These are phyloP conservation scores for Quercus ilex DNA, from an alignment of 306 rosid genomes.

Conservation along the genomic window DNA sequence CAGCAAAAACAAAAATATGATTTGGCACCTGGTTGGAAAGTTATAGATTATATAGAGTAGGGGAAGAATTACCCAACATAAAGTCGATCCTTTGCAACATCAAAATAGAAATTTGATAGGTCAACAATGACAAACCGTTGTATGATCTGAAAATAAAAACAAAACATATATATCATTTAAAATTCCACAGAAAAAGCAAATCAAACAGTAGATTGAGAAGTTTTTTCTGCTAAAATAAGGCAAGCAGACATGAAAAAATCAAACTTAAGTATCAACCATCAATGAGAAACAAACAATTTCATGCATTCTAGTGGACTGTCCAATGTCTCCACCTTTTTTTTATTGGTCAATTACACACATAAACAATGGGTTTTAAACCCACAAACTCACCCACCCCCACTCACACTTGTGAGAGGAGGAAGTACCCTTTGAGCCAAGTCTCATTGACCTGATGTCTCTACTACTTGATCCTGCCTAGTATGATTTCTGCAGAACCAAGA, in stretches of 20 bases:
- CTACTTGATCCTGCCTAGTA: background rate
- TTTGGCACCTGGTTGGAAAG: too few relatives aligned
- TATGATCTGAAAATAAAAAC: conserved; percentile 55
- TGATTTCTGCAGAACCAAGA: background rate
- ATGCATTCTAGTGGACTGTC: background rate
- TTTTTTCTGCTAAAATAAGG: conserved; percentile 11
- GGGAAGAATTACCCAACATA: conserved; percentile 69
- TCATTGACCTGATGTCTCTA: background rate
- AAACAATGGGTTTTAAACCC: too few relatives aligned
- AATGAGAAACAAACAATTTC: background rate
- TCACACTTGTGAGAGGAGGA: too few relatives aligned
- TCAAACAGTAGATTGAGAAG: conserved; percentile 11
- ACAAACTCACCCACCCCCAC: too few relatives aligned
- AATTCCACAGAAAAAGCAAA: conserved; percentile 6
- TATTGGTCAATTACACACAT: too few relatives aligned
- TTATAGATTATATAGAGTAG: background rate
- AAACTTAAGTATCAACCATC: conserved; percentile 12
- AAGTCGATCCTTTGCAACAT: conserved; percentile 97
- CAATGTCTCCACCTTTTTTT: background rate
- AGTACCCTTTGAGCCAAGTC: too few relatives aligned
- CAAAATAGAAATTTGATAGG: conserved; percentile 91
- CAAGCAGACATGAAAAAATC: background rate
- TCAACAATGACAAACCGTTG: conserved; percentile 95
- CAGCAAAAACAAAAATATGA: too few relatives aligned
- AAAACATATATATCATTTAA: background rate